A percentile compares a stretch with the other conserved stretches of the same genome.
These are phyloP conservation scores for Naumovozyma dairenensis DNA, from an alignment of 805 yeast genomes.

Conservation along the genomic window DNA sequence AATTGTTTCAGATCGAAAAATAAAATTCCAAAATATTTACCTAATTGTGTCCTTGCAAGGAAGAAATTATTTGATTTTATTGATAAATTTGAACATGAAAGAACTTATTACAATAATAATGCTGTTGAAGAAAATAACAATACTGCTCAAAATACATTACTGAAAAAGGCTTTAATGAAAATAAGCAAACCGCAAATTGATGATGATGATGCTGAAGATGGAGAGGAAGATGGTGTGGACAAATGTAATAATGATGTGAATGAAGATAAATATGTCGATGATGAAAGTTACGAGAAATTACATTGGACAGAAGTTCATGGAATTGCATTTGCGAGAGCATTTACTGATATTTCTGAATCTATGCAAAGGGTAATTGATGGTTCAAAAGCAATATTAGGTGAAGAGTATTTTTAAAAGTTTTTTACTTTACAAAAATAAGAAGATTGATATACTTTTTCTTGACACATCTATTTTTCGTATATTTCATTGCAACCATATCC, in stretches of 20 bases:
- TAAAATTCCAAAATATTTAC: constrained; percentile 36
- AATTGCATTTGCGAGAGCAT: constrained; percentile 40
- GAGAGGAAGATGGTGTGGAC: constrained; percentile 1
- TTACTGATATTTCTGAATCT: constrained; percentile 37
- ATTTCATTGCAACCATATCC: not conserved
- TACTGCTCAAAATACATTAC: not conserved
- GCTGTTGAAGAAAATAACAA: constrained; percentile 1
- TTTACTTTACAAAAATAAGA: constrained; percentile 1
- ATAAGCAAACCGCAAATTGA: not conserved
- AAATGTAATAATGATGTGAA: no score
- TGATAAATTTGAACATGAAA: constrained; percentile 22
- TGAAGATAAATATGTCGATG: constrained; percentile 3
- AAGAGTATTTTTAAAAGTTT: constrained; percentile 22
- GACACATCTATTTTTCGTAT: constrained; percentile 15
- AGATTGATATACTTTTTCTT: not conserved
- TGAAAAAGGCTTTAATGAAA: not conserved
- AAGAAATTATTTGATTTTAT: constrained; percentile 35
- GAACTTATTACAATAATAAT: not conserved
- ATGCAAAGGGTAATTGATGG: constrained; percentile 30
- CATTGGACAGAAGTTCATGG: constrained; percentile 43
- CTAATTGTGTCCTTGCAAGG: constrained; percentile 36
- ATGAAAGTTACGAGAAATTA: constrained; percentile 19
- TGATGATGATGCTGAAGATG: not conserved
- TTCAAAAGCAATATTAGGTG: constrained; percentile 38
- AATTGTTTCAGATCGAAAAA: constrained; percentile 33